phyloP scores from a whole-genome alignment of 2,329 filamentous ascomycete species.

The Amylocarpus encephaloides region DNA sequence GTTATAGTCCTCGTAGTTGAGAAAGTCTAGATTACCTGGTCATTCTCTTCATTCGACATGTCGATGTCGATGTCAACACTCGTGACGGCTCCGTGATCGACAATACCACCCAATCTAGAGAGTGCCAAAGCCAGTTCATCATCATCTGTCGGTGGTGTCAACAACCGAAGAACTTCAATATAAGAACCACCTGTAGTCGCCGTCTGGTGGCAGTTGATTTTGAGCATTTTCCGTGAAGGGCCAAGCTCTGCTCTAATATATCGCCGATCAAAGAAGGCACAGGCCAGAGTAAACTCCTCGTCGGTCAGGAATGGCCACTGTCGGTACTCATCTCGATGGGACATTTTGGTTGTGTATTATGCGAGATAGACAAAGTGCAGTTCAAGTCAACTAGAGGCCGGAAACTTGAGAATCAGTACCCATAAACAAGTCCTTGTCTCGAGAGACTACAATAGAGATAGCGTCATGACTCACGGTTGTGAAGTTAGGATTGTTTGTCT shows the following conservation, averaged over 20 bases:
- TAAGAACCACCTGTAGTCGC: constrained; percentile 25
- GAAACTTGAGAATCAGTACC: too few relatives aligned
- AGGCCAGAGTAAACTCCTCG: constrained; percentile 59
- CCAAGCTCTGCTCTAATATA: constrained; percentile 55
- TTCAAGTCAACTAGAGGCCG: too few relatives aligned
- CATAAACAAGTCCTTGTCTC: too few relatives aligned
- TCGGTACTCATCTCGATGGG: constrained; percentile 33
- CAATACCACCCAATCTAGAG: constrained; percentile 16
- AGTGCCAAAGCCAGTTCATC: constrained; percentile 27
- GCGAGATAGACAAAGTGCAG: too few relatives aligned
- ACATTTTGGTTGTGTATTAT: constrained; percentile 13
- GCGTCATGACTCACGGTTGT: too few relatives aligned
- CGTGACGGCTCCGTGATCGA: background rate
- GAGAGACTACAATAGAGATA: too few relatives aligned
- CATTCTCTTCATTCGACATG: constrained; percentile 24
- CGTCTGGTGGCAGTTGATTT: constrained; percentile 41
- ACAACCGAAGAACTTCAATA: constrained; percentile 28
- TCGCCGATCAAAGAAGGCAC: constrained; percentile 53
- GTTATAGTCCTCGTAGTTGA: background rate
- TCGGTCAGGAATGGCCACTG: constrained; percentile 55
- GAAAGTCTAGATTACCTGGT: constrained; percentile 10
- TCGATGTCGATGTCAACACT: constrained; percentile 22
- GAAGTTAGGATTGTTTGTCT: too few relatives aligned
- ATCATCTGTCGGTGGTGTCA: constrained; percentile 24
- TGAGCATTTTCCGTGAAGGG: constrained; percentile 47